A percentile compares a stretch with the other conserved stretches of the same genome.
Conservation (phyloP, 768 basidiomycete species). For the Boletellus ananiceps region DNA sequence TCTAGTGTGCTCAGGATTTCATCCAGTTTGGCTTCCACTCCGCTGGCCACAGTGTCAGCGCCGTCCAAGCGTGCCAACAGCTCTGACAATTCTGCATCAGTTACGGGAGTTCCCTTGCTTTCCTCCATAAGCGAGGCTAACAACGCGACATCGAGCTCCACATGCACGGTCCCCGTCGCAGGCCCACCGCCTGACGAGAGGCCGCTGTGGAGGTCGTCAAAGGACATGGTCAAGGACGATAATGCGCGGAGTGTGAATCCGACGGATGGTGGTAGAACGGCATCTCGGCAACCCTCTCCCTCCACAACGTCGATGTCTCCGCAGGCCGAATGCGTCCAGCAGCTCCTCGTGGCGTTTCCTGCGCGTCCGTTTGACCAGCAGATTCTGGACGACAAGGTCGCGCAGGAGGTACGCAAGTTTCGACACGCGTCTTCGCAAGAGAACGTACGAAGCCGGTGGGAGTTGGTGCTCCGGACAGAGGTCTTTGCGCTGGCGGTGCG, state of each 20-base stretch:
- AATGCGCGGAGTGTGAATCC: constrained; percentile 17
- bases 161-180: constrained; percentile 1
- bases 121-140: constrained; percentile 31
- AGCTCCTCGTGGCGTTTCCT: constrained; percentile 50
- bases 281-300: constrained; percentile 22
- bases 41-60: constrained; percentile 56
- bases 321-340: constrained; percentile 46
- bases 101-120: constrained; percentile 20
- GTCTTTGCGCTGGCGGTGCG: constrained; percentile 69
- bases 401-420: constrained; percentile 40
- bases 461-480: constrained; percentile 64
- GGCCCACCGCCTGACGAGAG: constrained; percentile 8
- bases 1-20: constrained; percentile 57
- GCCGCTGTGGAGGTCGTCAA: constrained; percentile 19
- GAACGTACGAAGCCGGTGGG: constrained; percentile 69
- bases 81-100: constrained; percentile 46
- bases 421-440: constrained; percentile 46
- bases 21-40: constrained; percentile 61
- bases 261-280: constrained; percentile 4
- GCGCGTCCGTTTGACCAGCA: constrained; percentile 45
- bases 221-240: constrained; percentile 24
- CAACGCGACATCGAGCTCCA: constrained; percentile 37
- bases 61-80: constrained; percentile 51
- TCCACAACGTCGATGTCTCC: constrained; percentile 39
- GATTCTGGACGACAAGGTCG: constrained; percentile 47